Conservation (phyloP, 495 filamentous ascomycete genomes). For the Xylaria bambusicola region DNA sequence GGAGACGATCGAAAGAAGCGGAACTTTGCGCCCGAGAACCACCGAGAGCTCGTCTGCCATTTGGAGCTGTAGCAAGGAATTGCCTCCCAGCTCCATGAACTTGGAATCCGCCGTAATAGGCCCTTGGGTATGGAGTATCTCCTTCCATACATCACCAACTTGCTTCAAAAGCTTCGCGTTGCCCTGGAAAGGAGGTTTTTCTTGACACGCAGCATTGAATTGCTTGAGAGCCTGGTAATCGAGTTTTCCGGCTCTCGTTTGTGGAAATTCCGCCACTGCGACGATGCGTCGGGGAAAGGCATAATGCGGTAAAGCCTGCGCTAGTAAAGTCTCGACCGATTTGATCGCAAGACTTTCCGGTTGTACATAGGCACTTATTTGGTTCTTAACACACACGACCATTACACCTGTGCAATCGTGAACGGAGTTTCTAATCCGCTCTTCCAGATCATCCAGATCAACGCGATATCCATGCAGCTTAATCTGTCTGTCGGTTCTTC, state of each 20-base stretch:
- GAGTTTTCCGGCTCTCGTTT: not conserved
- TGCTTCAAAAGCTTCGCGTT: not conserved
- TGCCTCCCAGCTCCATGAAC: not conserved
- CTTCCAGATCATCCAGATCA: not conserved
- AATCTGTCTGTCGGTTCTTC: not conserved
- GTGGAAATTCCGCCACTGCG: not conserved
- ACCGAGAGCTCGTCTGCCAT: too few species aligned
- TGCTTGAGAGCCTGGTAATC: not conserved
- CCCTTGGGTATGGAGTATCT: not conserved
- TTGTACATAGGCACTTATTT: too few species aligned
- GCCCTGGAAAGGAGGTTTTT: not conserved
- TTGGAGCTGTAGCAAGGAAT: not conserved
- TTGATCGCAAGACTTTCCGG: too few species aligned
- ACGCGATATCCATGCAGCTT: not conserved
- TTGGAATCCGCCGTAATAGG: not conserved
- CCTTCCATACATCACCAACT: not conserved
- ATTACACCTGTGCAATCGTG: not conserved
- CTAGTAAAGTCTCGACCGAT: not conserved
- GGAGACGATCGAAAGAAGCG: not conserved
- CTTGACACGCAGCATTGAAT: not conserved
- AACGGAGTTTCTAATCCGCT: not conserved
- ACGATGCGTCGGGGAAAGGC: not conserved
- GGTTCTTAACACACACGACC: not conserved
- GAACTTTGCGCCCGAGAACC: not conserved
- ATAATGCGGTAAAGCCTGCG: not conserved